These are phyloP conservation scores for Ophiosphaerella herpotricha DNA, from an alignment of 2,329 filamentous ascomycete genomes.

Conservation along the genomic window DNA sequence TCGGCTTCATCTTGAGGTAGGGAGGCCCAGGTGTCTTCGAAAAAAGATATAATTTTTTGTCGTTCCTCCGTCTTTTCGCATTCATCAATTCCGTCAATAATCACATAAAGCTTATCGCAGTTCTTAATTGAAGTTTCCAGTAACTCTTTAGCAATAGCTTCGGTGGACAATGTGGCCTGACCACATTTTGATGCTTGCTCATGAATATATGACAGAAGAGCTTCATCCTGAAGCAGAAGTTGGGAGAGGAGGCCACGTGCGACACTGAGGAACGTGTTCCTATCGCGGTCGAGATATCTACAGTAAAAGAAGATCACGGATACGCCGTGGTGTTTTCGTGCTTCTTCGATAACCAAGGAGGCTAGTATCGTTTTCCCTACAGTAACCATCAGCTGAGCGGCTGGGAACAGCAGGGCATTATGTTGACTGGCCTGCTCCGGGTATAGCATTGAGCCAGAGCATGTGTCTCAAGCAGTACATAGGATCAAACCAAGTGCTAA, in stretches of 20 bases:
- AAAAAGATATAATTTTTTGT: constrained; percentile 31
- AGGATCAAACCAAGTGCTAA: constrained; percentile 14
- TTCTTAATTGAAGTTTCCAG: background rate
- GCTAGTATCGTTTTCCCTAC: constrained; percentile 47
- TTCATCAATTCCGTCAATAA: constrained; percentile 55
- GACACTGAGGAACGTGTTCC: too few relatives aligned
- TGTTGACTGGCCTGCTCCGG: constrained; percentile 43
- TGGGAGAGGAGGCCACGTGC: too few relatives aligned
- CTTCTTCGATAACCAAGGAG: background rate
- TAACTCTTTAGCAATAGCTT: background rate
- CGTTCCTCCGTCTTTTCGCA: constrained; percentile 26
- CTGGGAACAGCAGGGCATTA: background rate
- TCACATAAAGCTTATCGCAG: constrained; percentile 37
- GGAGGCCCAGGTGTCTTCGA: constrained; percentile 18
- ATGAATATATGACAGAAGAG: too few relatives aligned
- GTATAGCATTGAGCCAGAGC: constrained; percentile 47
- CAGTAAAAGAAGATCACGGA: constrained; percentile 49
- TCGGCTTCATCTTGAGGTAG: constrained; percentile 16
- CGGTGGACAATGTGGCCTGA: constrained; percentile 14
- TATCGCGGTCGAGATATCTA: constrained; percentile 19
- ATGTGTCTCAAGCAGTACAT: constrained; percentile 21
- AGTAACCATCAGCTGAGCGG: background rate
- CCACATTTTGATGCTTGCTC: constrained; percentile 7
- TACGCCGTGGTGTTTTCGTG: background rate
- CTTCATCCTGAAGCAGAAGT: too few relatives aligned